phyloP scores from a whole-genome alignment of 345 rosid genomes.

The Linum tenue region DNA sequence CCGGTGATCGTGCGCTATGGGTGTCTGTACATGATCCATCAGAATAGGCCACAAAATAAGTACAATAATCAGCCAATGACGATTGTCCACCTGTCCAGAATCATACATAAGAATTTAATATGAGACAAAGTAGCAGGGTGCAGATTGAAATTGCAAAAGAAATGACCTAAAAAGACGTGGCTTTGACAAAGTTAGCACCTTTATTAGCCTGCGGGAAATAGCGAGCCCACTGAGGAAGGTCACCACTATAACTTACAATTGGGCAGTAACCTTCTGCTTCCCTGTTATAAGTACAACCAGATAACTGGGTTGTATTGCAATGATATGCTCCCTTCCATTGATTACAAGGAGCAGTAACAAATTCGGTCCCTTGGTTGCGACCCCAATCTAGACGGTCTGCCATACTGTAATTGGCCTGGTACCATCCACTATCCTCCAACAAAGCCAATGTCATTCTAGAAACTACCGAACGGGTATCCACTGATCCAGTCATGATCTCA shows the following conservation, averaged over 20 bases:
- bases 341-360: constrained; percentile 87
- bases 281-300: constrained; percentile 98
- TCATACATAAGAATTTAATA: background rate
- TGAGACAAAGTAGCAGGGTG: background rate
- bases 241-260: constrained; percentile 80
- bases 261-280: constrained; percentile 99
- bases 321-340: constrained; percentile 94
- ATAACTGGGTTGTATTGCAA: constrained; percentile 84
- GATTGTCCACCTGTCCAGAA: constrained; percentile 83
- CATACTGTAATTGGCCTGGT: constrained; percentile 94
- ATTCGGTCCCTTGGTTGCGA: constrained; percentile 83
- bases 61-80: constrained; percentile 91
- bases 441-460: constrained; percentile 96
- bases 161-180: background rate
- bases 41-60: constrained; percentile 95
- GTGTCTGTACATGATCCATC: constrained; percentile 99
- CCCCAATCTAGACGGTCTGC: constrained; percentile 99
- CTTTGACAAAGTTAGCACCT: constrained; percentile 33
- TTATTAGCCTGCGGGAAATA: constrained; percentile 94
- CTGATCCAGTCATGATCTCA: constrained; percentile 99
- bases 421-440: constrained; percentile 99
- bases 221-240: constrained; percentile 94
- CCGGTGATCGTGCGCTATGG: constrained; percentile 91
- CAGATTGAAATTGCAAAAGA: background rate
- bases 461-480: constrained; percentile 93